A percentile compares a stretch with the other conserved stretches of the same genome.
Conservation (phyloP, 2,329 filamentous ascomycete genomes). For the Colletotrichum abscissum region DNA sequence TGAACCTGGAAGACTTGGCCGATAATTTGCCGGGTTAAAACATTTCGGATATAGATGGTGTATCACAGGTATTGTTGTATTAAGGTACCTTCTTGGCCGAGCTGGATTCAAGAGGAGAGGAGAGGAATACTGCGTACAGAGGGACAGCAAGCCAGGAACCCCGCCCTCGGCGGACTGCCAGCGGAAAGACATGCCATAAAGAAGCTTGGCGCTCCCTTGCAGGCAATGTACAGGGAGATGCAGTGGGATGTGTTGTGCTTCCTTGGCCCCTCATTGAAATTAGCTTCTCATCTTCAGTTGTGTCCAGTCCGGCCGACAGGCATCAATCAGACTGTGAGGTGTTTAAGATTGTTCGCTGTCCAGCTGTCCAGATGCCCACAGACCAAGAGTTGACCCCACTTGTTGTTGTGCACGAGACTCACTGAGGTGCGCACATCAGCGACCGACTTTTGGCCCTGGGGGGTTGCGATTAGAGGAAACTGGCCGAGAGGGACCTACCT, state of each 20-base stretch:
- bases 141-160: constrained; percentile 21
- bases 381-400: constrained; percentile 44
- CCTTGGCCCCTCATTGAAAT: constrained; percentile 24
- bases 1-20: constrained; percentile 5
- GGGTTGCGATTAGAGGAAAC: constrained; percentile 35
- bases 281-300: constrained; percentile 10
- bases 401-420: constrained; percentile 38
- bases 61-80: no score
- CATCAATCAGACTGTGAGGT: constrained; percentile 47
- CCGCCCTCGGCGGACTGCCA: constrained; percentile 14
- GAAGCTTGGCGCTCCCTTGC: neutral
- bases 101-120: neutral
- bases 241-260: neutral
- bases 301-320: constrained; percentile 6
- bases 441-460: constrained; percentile 49
- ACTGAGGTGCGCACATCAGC: neutral
- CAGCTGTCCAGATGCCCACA: neutral
- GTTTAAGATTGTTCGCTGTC: neutral
- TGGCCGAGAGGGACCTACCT: neutral
- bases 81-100: neutral
- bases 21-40: constrained; percentile 23
- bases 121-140: neutral
- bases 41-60: neutral
- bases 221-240: neutral
- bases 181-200: neutral